Base-by-base conservation (phyloP, 1,139 yeast genomes). In the Taphrina sp. region DNA sequence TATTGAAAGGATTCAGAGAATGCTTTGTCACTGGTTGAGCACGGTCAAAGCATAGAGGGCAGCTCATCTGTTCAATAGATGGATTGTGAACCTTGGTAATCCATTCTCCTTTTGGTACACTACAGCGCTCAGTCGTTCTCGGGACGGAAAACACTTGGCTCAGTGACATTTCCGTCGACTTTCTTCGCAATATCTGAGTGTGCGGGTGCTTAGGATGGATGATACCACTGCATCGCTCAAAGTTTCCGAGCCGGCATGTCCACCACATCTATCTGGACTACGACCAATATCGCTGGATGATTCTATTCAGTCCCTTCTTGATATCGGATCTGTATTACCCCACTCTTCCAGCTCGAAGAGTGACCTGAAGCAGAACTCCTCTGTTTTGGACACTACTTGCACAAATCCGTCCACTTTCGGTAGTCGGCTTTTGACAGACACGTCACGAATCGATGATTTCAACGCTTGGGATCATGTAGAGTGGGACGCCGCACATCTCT, bases 391-490 rank as follows among this genome's bases (percentile, higher is more conserved):
- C 3, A 8, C 12, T 10, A 38, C 12, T 14, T n/a, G 10, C 12
- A 20, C 54, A 4, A 35, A 17, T 16, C 45, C 23, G 12, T 22
- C 44, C n/a, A 34, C 55, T 16, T 92, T 92, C 69, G 98, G 99
- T 3, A 95, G 88, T 67, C 75, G 99, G 57, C 80, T 72, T 62
- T 74, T 92, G 59, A 78, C 77, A 3, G 79, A 82, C 47, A 82
- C 83, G 3, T 90, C 88, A 41, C 71, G 70, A 16, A 95, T 94
- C 1, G 92, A 95, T 81, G 79, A 79, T 61, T 95, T 86, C 67
- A 92, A 92, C 69, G 98, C 99, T 0, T 92, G 99, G 81, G 99
- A 92, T 68, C 95, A 94, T 67, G 96, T 89, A 19, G 96, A 89
- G 66, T 90, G 96, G 96, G 97, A 95, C 47, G 89, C 85, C 51